Evolutionary conservation across 2,329 filamentous ascomycete genomes (phyloP), one percentile per base, ranked within the genome.

Genomic region (Pestalotiopsis sp.): DNA sequence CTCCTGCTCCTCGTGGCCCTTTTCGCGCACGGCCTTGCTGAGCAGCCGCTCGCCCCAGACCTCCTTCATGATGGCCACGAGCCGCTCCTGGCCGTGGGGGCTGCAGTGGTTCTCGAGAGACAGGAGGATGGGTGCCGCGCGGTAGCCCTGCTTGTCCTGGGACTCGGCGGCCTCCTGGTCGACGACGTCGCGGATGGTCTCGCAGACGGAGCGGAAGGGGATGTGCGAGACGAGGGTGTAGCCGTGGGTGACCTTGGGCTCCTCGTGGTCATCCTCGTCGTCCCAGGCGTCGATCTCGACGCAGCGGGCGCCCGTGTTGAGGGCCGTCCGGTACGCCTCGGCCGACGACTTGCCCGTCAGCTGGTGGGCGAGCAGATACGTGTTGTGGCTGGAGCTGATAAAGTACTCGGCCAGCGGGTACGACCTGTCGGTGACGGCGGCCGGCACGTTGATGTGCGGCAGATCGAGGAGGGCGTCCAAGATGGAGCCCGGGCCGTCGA

Each of bases 201-300:
- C 87, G 77, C 90, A 92, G 0, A 92, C 90, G 3, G 82, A 72
- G 39, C 90, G 88, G 75, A 92, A 92, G 0, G 87, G 82, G 27
- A 92, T 88, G 73, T 91, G 81, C 9, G 89, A 91, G 4, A 91
- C 89, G 2, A 92, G 81, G 0, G 90, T 92, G 76, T 89, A 92
- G 1, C 90, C 90, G 74, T 92, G 90, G 0, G 90, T 92, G 66
- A 92, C 90, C 75, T 91, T 92, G 4, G 90, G 90, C 76, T 92
- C 90, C 11, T 89, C 84, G 52, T 79, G 80, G 73, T 91, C 78
- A 9, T 89, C 86, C 49, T 86, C 82, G 62, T 90, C 84, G 73
- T 93, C 90, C 91, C 91, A 93, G 1, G 89, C 91, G 74, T 93
- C 91, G 67, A 93, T 93, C 79, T 93, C 91, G 49, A 93, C 90